Base-by-base conservation (phyloP, 2,329 filamentous ascomycete species). In the Sporothrix inflata region DNA sequence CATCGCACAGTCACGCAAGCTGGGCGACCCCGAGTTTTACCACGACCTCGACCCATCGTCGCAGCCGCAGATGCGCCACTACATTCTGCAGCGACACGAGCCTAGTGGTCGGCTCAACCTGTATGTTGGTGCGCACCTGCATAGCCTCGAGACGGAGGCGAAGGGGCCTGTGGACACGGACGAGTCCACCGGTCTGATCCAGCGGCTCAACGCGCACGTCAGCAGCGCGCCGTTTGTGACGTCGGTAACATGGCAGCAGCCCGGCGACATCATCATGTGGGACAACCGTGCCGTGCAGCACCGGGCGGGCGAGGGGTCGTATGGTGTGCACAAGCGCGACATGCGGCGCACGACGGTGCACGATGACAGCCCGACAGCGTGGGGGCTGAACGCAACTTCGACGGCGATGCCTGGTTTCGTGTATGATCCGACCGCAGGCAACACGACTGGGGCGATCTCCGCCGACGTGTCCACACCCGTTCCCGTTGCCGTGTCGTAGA, bases 231-330 rank as follows among this genome's bases (percentile, higher is more conserved):
- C 85, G 76, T 86, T 86, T 75, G 77, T 82, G 0, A 72, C 84
- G 8, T 81, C 79, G 6, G 81, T 88, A 3, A 77, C 80, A 53
- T 90, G 87, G 87, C 74, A 83, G 38, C 76, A 83, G 8, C 76
- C 79, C 0, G 83, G 85, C 0, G 88, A 89, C 76, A 63, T 89
- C 71, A 77, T 89, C 19, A 81, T 87, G 21, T 90, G 88, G 88
- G 88, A 90, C 75, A 90, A 90, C 76, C 85, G 85, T 0, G 84
- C 82, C 66, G 84, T 86, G 19, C 82, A 89, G 81, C 87, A 90
- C 78, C 79, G 86, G 6, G 85, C 86, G 0, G 83, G 81, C 1
- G 80, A 81, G 0, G 87, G 87, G 0, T 77, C 77, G 0, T 88
- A 86, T 73, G 84, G 84, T 0, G 84, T 82, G 75, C 85, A 82